Base-by-base conservation (phyloP, 2,329 filamentous ascomycete species). In the Penicillium hordei region DNA sequence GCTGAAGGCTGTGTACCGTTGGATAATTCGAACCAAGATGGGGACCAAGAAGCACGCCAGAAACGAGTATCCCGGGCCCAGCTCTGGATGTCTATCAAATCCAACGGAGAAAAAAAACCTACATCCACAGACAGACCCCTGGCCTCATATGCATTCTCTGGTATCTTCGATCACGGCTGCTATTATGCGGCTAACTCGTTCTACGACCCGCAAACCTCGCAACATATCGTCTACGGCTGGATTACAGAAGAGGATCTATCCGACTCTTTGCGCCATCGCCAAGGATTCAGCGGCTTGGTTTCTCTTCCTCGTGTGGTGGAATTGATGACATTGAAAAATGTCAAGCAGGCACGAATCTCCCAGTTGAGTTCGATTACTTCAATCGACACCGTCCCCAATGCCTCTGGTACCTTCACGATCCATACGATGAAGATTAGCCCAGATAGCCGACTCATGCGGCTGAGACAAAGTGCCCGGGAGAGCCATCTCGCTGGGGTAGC, bases 131-230 rank as follows among this genome's bases (percentile, higher is more conserved):
- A 57, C 23, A 52, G 53, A 7, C 33, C 66, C 21, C 56, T 70
- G 17, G 67, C 78, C 57, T 65, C 69, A 4, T 76, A 76, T 54
- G 62, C 69, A 5, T 81, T 75, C 59, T 74, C 74, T 10, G 81
- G 81, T 1, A 70, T 78, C 12, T 72, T 82, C 21, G 81, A 83
- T 52, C 76, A 82, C 46, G 81, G 80, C 3, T 74, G 73, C 25
- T 67, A 78, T 15, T 83, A 83, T 51, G 81, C 81, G 0, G 77
- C 78, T 4, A 82, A 79, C 54, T 78, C 79, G 0, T 83, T 81
- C 60, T 74, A 71, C 60, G 79, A 83, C 45, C 78, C 79, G 0
- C 62, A 73, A 4, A 75, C 78, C 0, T 65, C 71, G 0, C 71
- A 71, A 40, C 72, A 75, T 12, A 71, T 83, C 5, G 71, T 79